A percentile compares a stretch with the other conserved stretches of the same genome.
phyloP scores from a whole-genome alignment of 768 basidiomycete genomes.

The Aureoboletus auriporus region DNA sequence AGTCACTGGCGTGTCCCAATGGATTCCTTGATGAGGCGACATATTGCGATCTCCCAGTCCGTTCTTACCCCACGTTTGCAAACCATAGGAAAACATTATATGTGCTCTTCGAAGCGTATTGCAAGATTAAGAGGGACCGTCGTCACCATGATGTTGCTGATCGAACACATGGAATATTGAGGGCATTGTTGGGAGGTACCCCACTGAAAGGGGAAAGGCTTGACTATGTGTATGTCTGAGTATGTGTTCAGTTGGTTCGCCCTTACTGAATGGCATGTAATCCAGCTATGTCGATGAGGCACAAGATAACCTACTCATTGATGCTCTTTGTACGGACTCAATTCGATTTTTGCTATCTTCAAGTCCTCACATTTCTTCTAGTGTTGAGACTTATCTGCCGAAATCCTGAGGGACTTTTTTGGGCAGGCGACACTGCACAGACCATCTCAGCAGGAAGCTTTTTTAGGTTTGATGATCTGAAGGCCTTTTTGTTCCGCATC shows the following conservation, averaged over 20 bases:
- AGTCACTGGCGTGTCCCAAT: conserved; percentile 32
- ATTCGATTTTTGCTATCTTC: not conserved
- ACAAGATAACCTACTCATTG: conserved; percentile 68
- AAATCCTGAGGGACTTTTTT: conserved; percentile 66
- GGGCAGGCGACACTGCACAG: conserved; percentile 80
- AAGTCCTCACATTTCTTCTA: conserved; percentile 23
- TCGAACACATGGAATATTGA: conserved; percentile 53
- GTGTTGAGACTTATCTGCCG: conserved; percentile 60
- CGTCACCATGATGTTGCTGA: conserved; percentile 57
- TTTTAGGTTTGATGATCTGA: conserved; percentile 69
- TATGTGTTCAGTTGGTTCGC: not conserved
- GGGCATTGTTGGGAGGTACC: conserved; percentile 25
- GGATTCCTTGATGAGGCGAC: conserved; percentile 40
- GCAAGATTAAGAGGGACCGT: conserved; percentile 39
- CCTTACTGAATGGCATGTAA: not conserved
- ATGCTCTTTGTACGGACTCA: conserved; percentile 46
- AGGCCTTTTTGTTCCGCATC: conserved; percentile 57
- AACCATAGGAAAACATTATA: conserved; percentile 47
- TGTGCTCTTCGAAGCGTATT: conserved; percentile 50
- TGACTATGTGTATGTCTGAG: conserved; percentile 41
- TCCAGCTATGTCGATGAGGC: conserved; percentile 66
- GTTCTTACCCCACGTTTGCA: conserved; percentile 54
- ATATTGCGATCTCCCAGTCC: conserved; percentile 48
- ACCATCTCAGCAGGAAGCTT: conserved; percentile 71
- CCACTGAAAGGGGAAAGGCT: conserved; percentile 39